phyloP scores from a whole-genome alignment of 1,139 yeast genomes.

The Sugiyamaella neomexicana region DNA sequence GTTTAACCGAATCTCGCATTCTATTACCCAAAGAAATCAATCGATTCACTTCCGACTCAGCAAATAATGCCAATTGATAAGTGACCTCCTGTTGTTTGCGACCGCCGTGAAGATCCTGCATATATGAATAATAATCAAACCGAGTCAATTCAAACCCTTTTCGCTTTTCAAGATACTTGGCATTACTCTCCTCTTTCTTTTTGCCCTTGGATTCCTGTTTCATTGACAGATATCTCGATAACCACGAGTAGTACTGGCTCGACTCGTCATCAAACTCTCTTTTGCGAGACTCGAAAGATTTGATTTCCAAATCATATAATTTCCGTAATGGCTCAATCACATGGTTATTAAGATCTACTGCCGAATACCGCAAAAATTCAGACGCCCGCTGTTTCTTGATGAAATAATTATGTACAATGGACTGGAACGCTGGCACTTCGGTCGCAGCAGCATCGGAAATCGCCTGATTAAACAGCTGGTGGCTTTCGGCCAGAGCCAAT shows the following conservation, averaged over 20 bases:
- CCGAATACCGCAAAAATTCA: conserved; percentile 28
- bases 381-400: conserved; percentile 27
- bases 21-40: conserved; percentile 33
- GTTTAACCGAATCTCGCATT: conserved; percentile 34
- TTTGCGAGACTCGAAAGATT: conserved; percentile 46
- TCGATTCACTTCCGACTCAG: conserved; percentile 39
- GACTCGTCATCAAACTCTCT: conserved; percentile 71
- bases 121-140: conserved; percentile 66
- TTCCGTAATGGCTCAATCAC: conserved; percentile 45
- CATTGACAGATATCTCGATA: conserved; percentile 64
- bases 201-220: conserved; percentile 51
- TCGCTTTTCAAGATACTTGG: conserved; percentile 59
- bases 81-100: conserved; percentile 46
- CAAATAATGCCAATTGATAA: conserved; percentile 42
- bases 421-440: conserved; percentile 39
- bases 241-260: conserved; percentile 73
- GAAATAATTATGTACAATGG: conserved; percentile 38
- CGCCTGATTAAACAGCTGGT: conserved; percentile 38
- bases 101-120: conserved; percentile 60
- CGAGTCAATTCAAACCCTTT: conserved; percentile 67
- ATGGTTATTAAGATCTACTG: conserved; percentile 34
- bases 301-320: conserved; percentile 46
- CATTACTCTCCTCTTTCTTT: conserved; percentile 50
- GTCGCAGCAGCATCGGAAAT: conserved; percentile 37
- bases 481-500: conserved; percentile 40